A percentile compares a stretch with the other conserved stretches of the same genome.
phyloP scores from a whole-genome alignment of 1,284 basidiomycete species.

The Cutaneotrichosporon dermatis region DNA sequence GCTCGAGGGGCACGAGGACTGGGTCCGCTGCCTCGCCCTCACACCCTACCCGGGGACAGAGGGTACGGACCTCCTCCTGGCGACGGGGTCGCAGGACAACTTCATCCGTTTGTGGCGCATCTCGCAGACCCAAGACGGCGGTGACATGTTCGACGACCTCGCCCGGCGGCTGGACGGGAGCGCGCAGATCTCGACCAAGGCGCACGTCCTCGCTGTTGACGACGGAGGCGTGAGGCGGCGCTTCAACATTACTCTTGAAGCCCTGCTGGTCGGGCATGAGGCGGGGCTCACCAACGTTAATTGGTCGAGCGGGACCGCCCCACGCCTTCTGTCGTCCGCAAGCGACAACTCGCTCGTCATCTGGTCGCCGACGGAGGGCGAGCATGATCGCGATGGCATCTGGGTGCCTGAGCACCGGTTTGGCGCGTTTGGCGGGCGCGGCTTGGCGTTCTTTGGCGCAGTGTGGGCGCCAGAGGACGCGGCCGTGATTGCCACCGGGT shows the following conservation, averaged over 20 bases:
- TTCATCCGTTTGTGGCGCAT: conserved; percentile 85
- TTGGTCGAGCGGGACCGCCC: conserved; percentile 57
- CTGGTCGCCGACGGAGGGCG: conserved; percentile 57
- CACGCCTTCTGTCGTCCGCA: conserved; percentile 74
- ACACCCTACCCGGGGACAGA: conserved; percentile 40
- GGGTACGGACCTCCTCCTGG: conserved; percentile 56
- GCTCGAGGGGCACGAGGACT: conserved; percentile 88
- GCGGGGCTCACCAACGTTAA: conserved; percentile 78
- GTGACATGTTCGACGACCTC: conserved; percentile 77
- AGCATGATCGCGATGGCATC: conserved; percentile 54
- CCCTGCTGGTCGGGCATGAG: conserved; percentile 87
- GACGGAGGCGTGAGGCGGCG: conserved; percentile 43
- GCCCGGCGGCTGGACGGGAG: conserved; percentile 70
- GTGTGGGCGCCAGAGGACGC: conserved; percentile 57
- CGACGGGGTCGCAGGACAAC: conserved; percentile 87
- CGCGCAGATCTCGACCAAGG: conserved; percentile 75
- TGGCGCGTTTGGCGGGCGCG: conserved; percentile 82
- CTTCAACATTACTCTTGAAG: conserved; percentile 79
- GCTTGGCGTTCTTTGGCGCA: conserved; percentile 83
- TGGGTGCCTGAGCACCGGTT: conserved; percentile 88
- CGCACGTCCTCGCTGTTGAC: conserved; percentile 67
- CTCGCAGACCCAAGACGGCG: no score
- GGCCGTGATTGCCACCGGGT: conserved; percentile 78
- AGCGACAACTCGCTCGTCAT: conserved; percentile 88
- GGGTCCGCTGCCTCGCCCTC: conserved; percentile 77